Conservation (phyloP, 331 rosid species). For the Malus hybrid region DNA sequence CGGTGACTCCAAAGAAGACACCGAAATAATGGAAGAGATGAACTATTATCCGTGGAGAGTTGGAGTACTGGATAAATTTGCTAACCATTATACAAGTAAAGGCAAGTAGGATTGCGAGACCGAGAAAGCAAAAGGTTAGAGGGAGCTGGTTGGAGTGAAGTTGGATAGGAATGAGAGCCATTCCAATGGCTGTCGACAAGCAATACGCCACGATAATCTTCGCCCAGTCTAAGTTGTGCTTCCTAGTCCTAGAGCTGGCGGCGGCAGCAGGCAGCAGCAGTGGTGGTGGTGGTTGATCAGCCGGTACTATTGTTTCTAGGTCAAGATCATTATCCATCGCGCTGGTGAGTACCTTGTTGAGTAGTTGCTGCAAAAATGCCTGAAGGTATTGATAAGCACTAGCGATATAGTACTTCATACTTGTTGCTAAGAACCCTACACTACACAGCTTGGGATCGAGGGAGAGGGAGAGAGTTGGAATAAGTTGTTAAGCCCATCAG, state of each 20-base stretch:
- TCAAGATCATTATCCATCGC: not conserved
- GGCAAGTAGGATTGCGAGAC: not conserved
- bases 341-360: not conserved
- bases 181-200: not conserved
- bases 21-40: slow-evolving; percentile 1
- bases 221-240: not conserved
- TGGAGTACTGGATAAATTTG: not conserved
- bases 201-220: not conserved
- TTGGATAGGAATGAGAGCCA: not conserved
- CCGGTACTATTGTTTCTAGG: not conserved
- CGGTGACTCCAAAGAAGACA: slow-evolving; percentile 5
- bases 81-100: not conserved
- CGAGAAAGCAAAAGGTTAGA: not conserved
- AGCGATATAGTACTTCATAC: not conserved
- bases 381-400: not conserved
- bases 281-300: not conserved
- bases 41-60: not conserved
- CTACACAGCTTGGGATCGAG: too few species aligned
- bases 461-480: too few species aligned
- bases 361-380: not conserved
- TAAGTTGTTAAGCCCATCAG: too few species aligned
- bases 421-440: too few species aligned
- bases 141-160: not conserved
- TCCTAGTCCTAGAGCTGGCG: not conserved
- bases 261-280: not conserved